These are phyloP conservation scores for Verticillium tricorpus DNA, from an alignment of 2,329 filamentous ascomycete species.

Conservation along the genomic window DNA sequence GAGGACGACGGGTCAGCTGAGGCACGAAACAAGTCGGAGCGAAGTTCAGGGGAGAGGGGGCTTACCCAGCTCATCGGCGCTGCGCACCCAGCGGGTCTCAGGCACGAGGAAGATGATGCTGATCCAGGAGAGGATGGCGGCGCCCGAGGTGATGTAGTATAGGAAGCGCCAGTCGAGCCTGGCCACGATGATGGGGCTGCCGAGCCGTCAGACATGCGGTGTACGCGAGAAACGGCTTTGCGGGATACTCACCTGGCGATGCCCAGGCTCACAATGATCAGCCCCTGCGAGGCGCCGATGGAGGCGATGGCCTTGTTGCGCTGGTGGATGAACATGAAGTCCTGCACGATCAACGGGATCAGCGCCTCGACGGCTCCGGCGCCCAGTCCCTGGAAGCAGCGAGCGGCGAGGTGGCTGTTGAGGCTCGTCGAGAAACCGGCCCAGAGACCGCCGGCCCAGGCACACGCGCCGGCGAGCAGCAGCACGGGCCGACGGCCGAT, in stretches of 20 bases:
- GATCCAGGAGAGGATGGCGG: conserved; percentile 27
- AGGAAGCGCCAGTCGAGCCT: conserved; percentile 28
- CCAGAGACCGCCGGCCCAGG: conserved; percentile 30
- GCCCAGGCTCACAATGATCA: conserved; percentile 23
- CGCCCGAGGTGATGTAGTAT: conserved; percentile 26
- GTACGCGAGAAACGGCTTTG: not conserved
- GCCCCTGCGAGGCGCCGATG: conserved; percentile 22
- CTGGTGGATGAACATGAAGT: conserved; percentile 33
- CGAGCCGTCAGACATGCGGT: not conserved
- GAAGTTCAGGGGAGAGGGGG: too few species aligned
- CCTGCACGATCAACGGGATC: conserved; percentile 32
- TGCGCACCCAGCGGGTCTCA: conserved; percentile 29
- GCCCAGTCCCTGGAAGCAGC: conserved; percentile 28
- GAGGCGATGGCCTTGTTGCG: conserved; percentile 27
- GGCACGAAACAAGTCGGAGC: not conserved
- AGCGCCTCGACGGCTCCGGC: conserved; percentile 29
- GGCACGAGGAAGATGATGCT: conserved; percentile 27
- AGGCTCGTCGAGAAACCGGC: conserved; percentile 26
- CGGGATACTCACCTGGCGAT: conserved; percentile 13
- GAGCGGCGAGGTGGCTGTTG: conserved; percentile 24
- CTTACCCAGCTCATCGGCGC: conserved; percentile 23
- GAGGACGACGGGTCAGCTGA: not conserved
- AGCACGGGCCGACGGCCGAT: conserved; percentile 30
- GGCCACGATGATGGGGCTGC: conserved; percentile 22
- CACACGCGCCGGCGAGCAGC: conserved; percentile 24